Conservation (phyloP, 768 basidiomycete genomes). For the Suillus decipiens region DNA sequence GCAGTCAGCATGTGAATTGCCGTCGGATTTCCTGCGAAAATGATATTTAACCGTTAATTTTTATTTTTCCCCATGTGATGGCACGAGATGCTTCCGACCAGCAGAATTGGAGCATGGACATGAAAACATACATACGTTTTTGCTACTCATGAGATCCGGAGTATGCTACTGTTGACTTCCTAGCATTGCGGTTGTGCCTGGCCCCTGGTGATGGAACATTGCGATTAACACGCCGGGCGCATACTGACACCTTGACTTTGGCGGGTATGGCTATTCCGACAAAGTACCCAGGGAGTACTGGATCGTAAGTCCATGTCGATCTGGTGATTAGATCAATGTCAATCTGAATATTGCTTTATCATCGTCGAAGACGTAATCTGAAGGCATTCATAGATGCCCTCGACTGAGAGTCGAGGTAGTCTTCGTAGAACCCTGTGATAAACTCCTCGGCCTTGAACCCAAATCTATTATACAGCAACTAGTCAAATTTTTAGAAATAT, state of each 20-base stretch:
- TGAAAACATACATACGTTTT: background rate
- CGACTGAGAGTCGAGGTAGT: slow-evolving; percentile 71
- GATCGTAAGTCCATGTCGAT: background rate
- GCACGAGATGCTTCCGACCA: background rate
- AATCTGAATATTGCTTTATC: slow-evolving; percentile 14
- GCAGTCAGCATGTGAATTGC: background rate
- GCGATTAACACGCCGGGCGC: background rate
- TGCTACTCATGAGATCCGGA: background rate
- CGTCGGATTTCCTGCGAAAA: background rate
- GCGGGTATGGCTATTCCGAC: background rate
- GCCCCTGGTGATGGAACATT: no score
- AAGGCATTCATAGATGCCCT: slow-evolving; percentile 81
- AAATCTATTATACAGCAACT: slow-evolving; percentile 84
- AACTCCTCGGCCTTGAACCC: slow-evolving; percentile 90
- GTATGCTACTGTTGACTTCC: background rate
- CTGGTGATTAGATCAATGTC: background rate
- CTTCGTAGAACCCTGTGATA: slow-evolving; percentile 77
- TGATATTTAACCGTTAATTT: background rate
- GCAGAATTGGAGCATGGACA: background rate
- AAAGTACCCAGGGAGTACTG: background rate
- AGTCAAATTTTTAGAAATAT: background rate
- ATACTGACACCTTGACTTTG: background rate
- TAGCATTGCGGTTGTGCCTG: background rate
- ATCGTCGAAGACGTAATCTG: slow-evolving; percentile 69
- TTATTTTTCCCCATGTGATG: background rate